These are phyloP conservation scores for Gryganskiella cystojenkinii DNA, from an alignment of 192 early-diverging fungal genomes.

Conservation along the genomic window DNA sequence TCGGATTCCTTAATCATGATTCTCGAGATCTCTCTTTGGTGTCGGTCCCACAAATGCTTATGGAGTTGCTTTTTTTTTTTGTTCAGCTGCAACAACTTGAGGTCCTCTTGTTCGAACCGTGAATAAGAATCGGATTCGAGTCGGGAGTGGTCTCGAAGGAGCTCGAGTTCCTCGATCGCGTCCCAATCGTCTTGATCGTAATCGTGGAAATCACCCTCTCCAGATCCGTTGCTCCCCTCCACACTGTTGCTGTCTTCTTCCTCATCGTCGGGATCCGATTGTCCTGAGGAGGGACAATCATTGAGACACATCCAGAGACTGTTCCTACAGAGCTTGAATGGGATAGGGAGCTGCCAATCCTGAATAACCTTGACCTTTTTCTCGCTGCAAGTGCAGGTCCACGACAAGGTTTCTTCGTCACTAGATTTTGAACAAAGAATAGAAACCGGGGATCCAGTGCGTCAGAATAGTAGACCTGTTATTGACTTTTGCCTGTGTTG, in stretches of 20 bases:
- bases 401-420: slow-evolving; percentile 25
- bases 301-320: slow-evolving; percentile 19
- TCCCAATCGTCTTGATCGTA: slow-evolving; percentile 32
- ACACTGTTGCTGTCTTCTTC: background rate
- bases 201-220: background rate
- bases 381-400: slow-evolving; percentile 23
- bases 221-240: too few relatives aligned
- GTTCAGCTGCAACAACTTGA: background rate
- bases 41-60: slow-evolving; percentile 25
- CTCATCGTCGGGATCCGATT: background rate
- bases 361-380: background rate
- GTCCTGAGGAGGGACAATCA: background rate
- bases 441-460: too few relatives aligned
- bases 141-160: background rate
- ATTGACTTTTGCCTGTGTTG: background rate
- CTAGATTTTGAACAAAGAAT: too few relatives aligned
- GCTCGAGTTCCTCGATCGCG: slow-evolving; percentile 20
- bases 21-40: slow-evolving; percentile 5
- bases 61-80: slow-evolving; percentile 22
- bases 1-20: too few relatives aligned
- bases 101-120: slow-evolving; percentile 6
- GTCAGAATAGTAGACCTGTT: background rate
- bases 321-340: slow-evolving; percentile 42
- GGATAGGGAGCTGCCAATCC: slow-evolving; percentile 34
- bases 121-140: slow-evolving; percentile 14